phyloP scores from a whole-genome alignment of 768 basidiomycete species.

The Lyophyllum semitale region DNA sequence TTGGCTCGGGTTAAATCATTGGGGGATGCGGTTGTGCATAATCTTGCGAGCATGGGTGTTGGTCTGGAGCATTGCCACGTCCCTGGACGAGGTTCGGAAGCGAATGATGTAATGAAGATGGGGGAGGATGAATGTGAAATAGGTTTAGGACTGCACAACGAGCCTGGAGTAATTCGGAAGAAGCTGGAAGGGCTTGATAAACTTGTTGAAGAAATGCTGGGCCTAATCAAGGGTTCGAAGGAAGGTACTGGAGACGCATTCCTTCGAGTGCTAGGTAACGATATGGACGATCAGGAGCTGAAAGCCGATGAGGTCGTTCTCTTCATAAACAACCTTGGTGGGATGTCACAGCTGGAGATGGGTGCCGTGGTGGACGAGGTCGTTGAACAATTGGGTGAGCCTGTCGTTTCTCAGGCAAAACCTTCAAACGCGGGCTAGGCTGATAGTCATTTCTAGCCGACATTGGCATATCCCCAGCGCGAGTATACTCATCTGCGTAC shows the following conservation, averaged over 20 bases:
- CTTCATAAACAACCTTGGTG: constrained; percentile 59
- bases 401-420: neutral
- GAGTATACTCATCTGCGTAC: constrained; percentile 50
- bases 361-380: constrained; percentile 48
- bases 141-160: constrained; percentile 60
- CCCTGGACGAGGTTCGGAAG: constrained; percentile 41
- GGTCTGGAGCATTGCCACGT: constrained; percentile 61
- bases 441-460: constrained; percentile 21
- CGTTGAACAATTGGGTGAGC: constrained; percentile 43
- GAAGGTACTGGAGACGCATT: constrained; percentile 35
- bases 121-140: constrained; percentile 40
- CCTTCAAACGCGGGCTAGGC: neutral
- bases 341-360: constrained; percentile 53
- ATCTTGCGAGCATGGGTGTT: constrained; percentile 36
- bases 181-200: constrained; percentile 33
- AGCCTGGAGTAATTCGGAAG: constrained; percentile 43
- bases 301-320: constrained; percentile 46
- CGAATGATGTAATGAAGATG: constrained; percentile 12
- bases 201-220: constrained; percentile 34
- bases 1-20: constrained; percentile 34
- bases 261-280: constrained; percentile 16
- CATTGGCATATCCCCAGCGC: constrained; percentile 32
- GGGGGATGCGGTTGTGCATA: constrained; percentile 34
- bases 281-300: constrained; percentile 27
- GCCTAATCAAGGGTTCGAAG: constrained; percentile 39